phyloP scores from a whole-genome alignment of 2,329 filamentous ascomycete species.

The Fusarium marasasianum region DNA sequence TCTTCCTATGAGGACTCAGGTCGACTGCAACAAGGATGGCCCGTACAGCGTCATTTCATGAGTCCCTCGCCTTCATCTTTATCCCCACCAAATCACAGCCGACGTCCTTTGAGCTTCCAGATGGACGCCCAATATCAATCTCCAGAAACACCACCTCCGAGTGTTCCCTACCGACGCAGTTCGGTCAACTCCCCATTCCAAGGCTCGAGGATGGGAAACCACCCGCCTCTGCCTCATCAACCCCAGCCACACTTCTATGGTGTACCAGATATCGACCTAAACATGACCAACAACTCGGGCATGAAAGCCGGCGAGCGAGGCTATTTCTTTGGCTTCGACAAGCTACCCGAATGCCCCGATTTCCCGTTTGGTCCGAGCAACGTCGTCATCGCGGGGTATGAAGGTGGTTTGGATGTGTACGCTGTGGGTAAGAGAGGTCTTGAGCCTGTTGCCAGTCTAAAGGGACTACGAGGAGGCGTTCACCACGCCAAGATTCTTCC shows the following conservation, averaged over 20 bases:
- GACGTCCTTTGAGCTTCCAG: conserved; percentile 65
- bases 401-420: conserved; percentile 82
- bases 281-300: conserved; percentile 64
- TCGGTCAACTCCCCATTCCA: conserved; percentile 63
- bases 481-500: conserved; percentile 84
- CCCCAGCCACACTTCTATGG: conserved; percentile 82
- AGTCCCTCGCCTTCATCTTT: conserved; percentile 56
- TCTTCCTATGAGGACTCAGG: conserved; percentile 61
- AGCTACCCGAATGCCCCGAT: conserved; percentile 60
- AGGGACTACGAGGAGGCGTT: conserved; percentile 82
- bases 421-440: conserved; percentile 76
- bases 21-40: conserved; percentile 56
- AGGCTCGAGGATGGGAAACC: conserved; percentile 55
- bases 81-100: conserved; percentile 49
- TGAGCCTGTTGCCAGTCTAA: conserved; percentile 74
- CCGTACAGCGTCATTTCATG: conserved; percentile 57
- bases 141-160: conserved; percentile 51
- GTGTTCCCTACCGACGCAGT: conserved; percentile 53
- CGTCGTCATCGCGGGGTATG: conserved; percentile 79
- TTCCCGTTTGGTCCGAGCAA: conserved; percentile 62
- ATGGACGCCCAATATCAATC: conserved; percentile 57
- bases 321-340: conserved; percentile 85
- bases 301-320: conserved; percentile 73
- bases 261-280: conserved; percentile 77
- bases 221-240: conserved; percentile 77